Base-by-base conservation (phyloP, 305 asterid genomes). In the Fraxinus velutina region DNA sequence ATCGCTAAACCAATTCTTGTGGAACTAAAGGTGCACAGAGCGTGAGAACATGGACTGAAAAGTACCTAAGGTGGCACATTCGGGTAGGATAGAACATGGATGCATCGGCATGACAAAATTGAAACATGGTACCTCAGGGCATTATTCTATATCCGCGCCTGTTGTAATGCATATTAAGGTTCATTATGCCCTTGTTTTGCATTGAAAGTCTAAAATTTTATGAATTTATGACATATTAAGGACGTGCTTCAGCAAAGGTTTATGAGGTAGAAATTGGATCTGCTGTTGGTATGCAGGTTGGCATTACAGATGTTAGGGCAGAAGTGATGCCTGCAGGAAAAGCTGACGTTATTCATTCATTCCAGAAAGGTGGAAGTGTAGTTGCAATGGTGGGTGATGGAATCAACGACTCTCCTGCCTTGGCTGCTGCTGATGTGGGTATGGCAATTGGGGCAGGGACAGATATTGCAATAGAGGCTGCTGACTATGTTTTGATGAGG, bases 321-420 rank as follows among this genome's bases (percentile, higher is more conserved):
- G 99, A 96, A 85, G 99, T 96, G 83, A 90, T 94, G 98, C 99
- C 99, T 57, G 95, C 98, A n/a, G 98, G 98, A 80, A 96, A 96
- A 88, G 99, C 98, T 5, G 99, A 94, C 19, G 97, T 94, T 0
- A 78, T 94, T 30, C 90, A 82, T 9, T 94, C 97, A 42, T 90
- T 96, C 88, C 99, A 96, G 85, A 91, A 88, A 76, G 87, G 85
- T 70, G 99, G 98, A 78, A 84, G 81, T 71, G 88, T 94, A 77
- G 99, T 96, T 21, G 99, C 99, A 66, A 94, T 96, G 99, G 97
- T 96, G 80, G 99, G 99, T 73, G 99, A 96, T 71, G 99, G 99
- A 22, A 96, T 96, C 78, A 96, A 96, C 39, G 98, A 96, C 82
- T 96, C 98, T 2, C 98, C 99, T 6, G 99, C 98, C 64, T 79